Conservation (phyloP, 2,329 filamentous ascomycete species). For the Microsporum ferrugineum region DNA sequence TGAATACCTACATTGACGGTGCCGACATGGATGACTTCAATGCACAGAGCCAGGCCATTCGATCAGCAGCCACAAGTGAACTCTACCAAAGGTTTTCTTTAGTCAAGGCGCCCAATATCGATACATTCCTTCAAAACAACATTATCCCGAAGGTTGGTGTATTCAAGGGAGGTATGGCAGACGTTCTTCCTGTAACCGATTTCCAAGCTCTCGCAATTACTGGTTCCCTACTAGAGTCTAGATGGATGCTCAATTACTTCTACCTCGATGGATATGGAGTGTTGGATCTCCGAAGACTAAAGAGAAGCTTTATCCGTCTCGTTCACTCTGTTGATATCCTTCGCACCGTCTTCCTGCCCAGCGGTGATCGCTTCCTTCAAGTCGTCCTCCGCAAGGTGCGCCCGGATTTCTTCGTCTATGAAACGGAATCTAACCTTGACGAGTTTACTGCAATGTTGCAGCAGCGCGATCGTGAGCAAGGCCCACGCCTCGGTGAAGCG, state of each 20-base stretch:
- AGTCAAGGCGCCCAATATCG: slow-evolving; percentile 17
- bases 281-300: slow-evolving; percentile 36
- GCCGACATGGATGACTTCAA: slow-evolving; percentile 4
- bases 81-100: slow-evolving; percentile 14
- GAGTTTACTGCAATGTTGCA: slow-evolving; percentile 45
- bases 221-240: slow-evolving; percentile 45
- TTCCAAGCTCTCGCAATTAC: slow-evolving; percentile 48
- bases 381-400: slow-evolving; percentile 48
- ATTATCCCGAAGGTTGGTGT: slow-evolving; percentile 39
- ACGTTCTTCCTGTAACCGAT: slow-evolving; percentile 44
- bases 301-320: slow-evolving; percentile 38
- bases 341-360: slow-evolving; percentile 52
- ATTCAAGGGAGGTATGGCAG: slow-evolving; percentile 36
- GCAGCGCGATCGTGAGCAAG: slow-evolving; percentile 44
- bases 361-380: slow-evolving; percentile 41
- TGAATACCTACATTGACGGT: slow-evolving; percentile 10
- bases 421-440: slow-evolving; percentile 42
- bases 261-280: slow-evolving; percentile 46
- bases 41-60: slow-evolving; percentile 6
- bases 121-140: slow-evolving; percentile 31
- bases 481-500: slow-evolving; percentile 47
- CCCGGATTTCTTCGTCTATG: slow-evolving; percentile 39
- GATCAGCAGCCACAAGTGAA: slow-evolving; percentile 11
- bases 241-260: slow-evolving; percentile 53
- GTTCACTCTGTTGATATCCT: slow-evolving; percentile 53